Conservation (phyloP, 192 early-diverging fungal species). For the Oehlia diaphana region DNA sequence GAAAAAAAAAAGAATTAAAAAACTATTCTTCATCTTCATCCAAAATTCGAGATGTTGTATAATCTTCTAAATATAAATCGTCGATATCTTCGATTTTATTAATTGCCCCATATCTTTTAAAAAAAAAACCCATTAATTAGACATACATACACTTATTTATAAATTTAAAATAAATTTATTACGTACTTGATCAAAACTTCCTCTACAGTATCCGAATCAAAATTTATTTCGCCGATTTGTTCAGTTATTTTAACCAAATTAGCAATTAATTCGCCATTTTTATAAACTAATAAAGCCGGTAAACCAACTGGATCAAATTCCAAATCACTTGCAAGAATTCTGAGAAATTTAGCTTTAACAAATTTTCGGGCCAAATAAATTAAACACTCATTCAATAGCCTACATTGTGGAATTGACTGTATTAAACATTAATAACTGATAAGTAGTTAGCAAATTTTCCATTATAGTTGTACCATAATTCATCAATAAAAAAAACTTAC, state of each 20-base stretch:
- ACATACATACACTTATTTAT: background rate
- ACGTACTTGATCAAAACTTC: slow-evolving; percentile 52
- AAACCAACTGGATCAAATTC: slow-evolving; percentile 60
- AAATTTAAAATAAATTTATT: background rate
- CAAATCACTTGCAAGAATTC: slow-evolving; percentile 49
- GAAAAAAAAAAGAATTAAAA: background rate
- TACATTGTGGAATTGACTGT: slow-evolving; percentile 37
- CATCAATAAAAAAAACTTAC: slow-evolving; percentile 32
- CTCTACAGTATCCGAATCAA: slow-evolving; percentile 45
- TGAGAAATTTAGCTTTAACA: slow-evolving; percentile 51
- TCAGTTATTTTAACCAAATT: slow-evolving; percentile 57
- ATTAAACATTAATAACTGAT: background rate
- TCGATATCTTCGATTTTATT: background rate
- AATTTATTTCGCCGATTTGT: slow-evolving; percentile 38
- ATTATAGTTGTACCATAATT: background rate
- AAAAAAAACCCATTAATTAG: background rate
- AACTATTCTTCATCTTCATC: background rate
- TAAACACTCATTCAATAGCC: slow-evolving; percentile 46
- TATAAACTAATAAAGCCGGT: slow-evolving; percentile 57
- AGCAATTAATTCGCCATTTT: slow-evolving; percentile 50
- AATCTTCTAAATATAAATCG: background rate
- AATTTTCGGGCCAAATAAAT: slow-evolving; percentile 48
- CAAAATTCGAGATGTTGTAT: background rate
- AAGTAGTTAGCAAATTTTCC: background rate
- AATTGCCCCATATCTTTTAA: background rate